Evolutionary conservation across 805 yeast species (phyloP).

Genomic region (Candida insectalens): DNA sequence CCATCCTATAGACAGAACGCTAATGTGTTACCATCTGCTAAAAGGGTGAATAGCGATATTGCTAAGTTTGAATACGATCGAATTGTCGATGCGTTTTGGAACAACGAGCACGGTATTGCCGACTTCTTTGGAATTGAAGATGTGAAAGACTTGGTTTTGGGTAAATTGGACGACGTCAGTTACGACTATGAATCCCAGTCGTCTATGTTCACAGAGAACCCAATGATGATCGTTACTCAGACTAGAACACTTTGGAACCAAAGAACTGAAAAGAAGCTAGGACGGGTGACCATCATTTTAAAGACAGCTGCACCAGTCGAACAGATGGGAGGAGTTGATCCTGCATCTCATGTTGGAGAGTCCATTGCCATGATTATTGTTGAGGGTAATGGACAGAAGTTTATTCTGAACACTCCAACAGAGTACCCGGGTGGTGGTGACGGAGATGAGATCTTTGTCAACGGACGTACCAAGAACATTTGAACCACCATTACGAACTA

Average conservation of each 20-base stretch:
- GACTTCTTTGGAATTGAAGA: slow-evolving; percentile 15
- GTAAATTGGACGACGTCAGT: slow-evolving; percentile 20
- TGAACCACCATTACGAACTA: too few relatives aligned
- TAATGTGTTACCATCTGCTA: slow-evolving; percentile 18
- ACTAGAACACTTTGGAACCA: slow-evolving; percentile 20
- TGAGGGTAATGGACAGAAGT: slow-evolving; percentile 9
- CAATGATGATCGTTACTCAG: slow-evolving; percentile 18
- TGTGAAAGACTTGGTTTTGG: slow-evolving; percentile 19
- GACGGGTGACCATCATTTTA: slow-evolving; percentile 15
- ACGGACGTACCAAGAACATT: slow-evolving; percentile 20
- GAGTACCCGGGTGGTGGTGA: slow-evolving; percentile 4
- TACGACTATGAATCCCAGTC: slow-evolving; percentile 13
- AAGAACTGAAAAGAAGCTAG: slow-evolving; percentile 15
- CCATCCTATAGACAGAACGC: too few relatives aligned
- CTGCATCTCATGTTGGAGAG: slow-evolving; percentile 15
- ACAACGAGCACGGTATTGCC: slow-evolving; percentile 20
- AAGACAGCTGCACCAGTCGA: slow-evolving; percentile 11
- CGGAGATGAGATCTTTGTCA: slow-evolving; percentile 15
- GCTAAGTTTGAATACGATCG: slow-evolving; percentile 23
- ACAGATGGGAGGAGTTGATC: slow-evolving; percentile 15
- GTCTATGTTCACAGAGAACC: slow-evolving; percentile 14
- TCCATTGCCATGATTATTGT: slow-evolving; percentile 19
- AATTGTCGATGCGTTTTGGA: slow-evolving; percentile 21
- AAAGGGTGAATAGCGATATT: slow-evolving; percentile 19
- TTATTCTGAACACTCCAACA: slow-evolving; percentile 19